Base-by-base conservation (phyloP, 805 yeast species). In the Ogataea minuta region DNA sequence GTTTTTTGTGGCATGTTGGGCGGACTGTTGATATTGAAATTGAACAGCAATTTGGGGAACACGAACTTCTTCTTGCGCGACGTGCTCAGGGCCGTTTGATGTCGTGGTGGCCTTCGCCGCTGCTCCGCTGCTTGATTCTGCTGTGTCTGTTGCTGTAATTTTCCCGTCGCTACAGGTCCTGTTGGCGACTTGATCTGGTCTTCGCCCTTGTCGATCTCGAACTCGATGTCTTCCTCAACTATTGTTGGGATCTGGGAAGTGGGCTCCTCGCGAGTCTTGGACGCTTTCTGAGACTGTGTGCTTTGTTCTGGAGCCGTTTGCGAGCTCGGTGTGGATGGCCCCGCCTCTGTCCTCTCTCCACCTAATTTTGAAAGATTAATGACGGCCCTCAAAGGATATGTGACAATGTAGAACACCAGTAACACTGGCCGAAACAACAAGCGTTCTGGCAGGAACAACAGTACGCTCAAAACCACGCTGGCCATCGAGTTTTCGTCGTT, bases 361-460 rank as follows among this genome's bases (percentile, higher is more conserved):
- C 10, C 31, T 20, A 30, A 24, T 12, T 19, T 9, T 12, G 31
- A 14, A 8, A 28, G 16, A n/a, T 29, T n/a, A 10, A 28, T 28
- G 28, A 43, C 53, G 12, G 75, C 51, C 40, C 69, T 64, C 44
- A 80, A 60, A 0, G 90, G 90, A 51, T 71, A 76, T 2, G 80
- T 69, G 5, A 76, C 41, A n/a, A 81, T 44, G 35, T 63, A 67
- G 74, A 84, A 70, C 2, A 72, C 29, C 33, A 71, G 64, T 4
- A 62, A 44, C 11, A 77, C 41, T 2, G 90, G 89, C 40, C 70
- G 71, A n/a, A 74, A 45, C 4, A 81, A 46, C 6, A 81, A 36
- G 28, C 70, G 49, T 44, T 74, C 70, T 7, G 84, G 81, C 1
- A 77, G 34, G 44, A 73, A 77, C 23, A 73, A 49, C 28, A 74